Evolutionary conservation across 805 yeast genomes (phyloP), one percentile per base, ranked within the genome.

Genomic region (Sugiyamaella qingdaonensis): DNA sequence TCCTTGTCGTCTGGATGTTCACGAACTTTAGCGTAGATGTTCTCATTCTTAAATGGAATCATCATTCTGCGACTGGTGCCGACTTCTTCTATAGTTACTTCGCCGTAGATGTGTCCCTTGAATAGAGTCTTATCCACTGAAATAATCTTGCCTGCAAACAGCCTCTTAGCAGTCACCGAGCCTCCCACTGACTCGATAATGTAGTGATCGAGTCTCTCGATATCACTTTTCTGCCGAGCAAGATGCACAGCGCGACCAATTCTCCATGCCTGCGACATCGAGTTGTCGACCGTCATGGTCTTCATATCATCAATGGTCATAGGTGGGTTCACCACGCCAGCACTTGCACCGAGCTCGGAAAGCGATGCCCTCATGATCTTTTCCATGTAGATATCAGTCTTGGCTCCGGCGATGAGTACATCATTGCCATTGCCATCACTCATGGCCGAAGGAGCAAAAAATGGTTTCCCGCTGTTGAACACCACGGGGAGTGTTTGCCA

Each of bases 41-140:
- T 76, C 55, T 76, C 79, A 57, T 76, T 76, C 63, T 76, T 73
- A 70, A 76, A 76, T 24, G 79, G 78, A 46, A 76, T 75, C 52
- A 32, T 18, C 54, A 48, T 51, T 21, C 24, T 31, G 19, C 33
- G 16, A 19, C 21, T 31, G 10, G 35, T n/a, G 2, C 33, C 18
- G 16, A 19, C 29, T 14, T 33, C 50, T 52, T 70, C 71, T 49
- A 74, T 67, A 9, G 62, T 56, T 14, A 75, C 77, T 49, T 72
- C 74, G 24, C 80, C 79, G 60, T 71, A 75, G 9, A 68, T 68
- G 58, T 75, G 76, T 8, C 79, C 79, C 51, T 72, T 73, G 58
- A 64, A 60, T 10, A 76, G 58, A 46, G 68, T 71, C 47, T 71
- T 66, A 53, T 74, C 77, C 18, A 76, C 78, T 3, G 69, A 73